Evolutionary conservation across 306 rosid genomes (phyloP), one percentile per base, ranked within the genome.

Genomic region (Fagus sylvatica): DNA sequence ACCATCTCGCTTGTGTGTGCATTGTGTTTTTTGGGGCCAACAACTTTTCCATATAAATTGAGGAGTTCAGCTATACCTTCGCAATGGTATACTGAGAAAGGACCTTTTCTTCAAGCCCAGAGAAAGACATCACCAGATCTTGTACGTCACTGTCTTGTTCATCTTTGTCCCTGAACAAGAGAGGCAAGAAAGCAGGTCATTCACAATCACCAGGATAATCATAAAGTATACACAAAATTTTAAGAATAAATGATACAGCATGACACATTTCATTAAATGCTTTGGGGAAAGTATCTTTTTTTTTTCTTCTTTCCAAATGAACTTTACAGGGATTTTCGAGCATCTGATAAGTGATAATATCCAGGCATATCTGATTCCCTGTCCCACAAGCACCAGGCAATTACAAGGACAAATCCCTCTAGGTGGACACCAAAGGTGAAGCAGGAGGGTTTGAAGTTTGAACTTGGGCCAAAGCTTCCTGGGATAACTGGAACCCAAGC

Each of bases 61-160:
- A 32, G 11, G 55, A 33, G 12, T 57, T 70, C 33, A 46, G 48
- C 69, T 54, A 46, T 95, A 96, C 99, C 99, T 96, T 95, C 37
- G 99, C 97, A 77, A 93, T 90, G 76, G 99, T 96, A 78, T 93
- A 96, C 60, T 93, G 98, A 83, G 91, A 97, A 74, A 96, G 98
- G 82, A 93, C 93, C 81, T 96, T 96, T 83, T 89, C 98, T 83
- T 91, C 99, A 76, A 96, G 96, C 48, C 91, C 94, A 16, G 90
- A 82, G 82, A 91, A 96, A 74, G 94, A 86, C 81, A 75, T 81
- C 32, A 79, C 88, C 72, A 96, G 90, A 82, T 96, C 98, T 69
- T 88, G 86, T 71, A 93, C 60, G 83, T 96, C 99, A 81, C 87
- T 86, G 82, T 84, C 90, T 66, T 85, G 96, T 79, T 93, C 98